Percentiles rank a stretch among this genome's conserved stretches.
Conservation (phyloP, 73 alveolate genomes). For the Symbiodinium pilosum region DNA sequence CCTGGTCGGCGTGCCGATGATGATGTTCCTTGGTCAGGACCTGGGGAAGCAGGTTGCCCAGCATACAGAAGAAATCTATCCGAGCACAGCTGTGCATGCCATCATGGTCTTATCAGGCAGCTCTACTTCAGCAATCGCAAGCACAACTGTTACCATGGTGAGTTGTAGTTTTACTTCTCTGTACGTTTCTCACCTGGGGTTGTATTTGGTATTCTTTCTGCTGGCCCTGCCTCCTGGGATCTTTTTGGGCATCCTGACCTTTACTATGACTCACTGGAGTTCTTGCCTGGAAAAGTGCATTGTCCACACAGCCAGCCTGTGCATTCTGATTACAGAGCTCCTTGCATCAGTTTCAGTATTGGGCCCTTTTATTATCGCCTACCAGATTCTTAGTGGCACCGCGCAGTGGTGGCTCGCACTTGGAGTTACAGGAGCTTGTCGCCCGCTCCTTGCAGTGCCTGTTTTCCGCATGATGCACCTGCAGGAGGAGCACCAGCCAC, state of each 20-base stretch:
- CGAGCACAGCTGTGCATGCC: not conserved
- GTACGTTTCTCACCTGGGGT: constrained; percentile 20
- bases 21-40: not conserved
- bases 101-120: not conserved
- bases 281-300: too few relatives aligned
- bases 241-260: constrained; percentile 4
- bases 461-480: not conserved
- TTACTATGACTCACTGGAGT: not conserved
- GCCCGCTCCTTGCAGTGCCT: constrained; percentile 23
- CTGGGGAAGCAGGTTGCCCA: not conserved
- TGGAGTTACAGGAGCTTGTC: constrained; percentile 6
- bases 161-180: constrained; percentile 34
- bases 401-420: constrained; percentile 24
- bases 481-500: not conserved
- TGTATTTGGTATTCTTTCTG: constrained; percentile 15
- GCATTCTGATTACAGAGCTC: constrained; percentile 22
- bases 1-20: constrained; percentile 24
- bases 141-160: not conserved
- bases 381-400: constrained; percentile 24
- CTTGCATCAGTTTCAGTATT: not conserved
- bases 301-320: not conserved
- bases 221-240: constrained; percentile 9
- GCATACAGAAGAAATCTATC: not conserved
- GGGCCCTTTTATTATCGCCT: constrained; percentile 30
- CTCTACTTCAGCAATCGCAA: not conserved